These are phyloP conservation scores for Litchi chinensis DNA, from an alignment of 345 rosid genomes.

Conservation along the genomic window DNA sequence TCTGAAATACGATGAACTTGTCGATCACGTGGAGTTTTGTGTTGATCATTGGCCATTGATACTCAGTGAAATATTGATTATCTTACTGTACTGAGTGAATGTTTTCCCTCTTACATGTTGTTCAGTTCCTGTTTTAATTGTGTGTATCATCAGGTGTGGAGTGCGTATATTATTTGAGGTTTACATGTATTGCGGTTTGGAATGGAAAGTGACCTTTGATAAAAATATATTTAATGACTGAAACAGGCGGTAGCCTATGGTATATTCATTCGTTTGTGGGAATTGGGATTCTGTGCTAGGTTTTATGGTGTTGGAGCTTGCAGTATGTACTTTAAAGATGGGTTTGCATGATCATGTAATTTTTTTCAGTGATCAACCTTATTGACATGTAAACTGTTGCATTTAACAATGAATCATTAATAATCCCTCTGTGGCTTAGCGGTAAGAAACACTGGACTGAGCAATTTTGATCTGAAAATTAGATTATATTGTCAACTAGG, in stretches of 20 bases:
- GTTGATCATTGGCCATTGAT: neutral
- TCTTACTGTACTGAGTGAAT: neutral
- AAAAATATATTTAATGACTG: neutral
- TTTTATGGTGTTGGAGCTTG: neutral
- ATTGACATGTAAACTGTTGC: neutral
- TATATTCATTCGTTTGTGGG: neutral
- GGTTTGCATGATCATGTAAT: neutral
- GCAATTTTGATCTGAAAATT: conserved; percentile 2
- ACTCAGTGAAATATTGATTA: neutral
- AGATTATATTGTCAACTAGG: neutral
- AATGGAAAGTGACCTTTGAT: neutral
- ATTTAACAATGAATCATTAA: neutral
- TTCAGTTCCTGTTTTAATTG: conserved; percentile 2
- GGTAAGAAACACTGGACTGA: neutral
- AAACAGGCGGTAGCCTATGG: neutral
- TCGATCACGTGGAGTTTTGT: neutral
- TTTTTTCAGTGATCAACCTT: neutral
- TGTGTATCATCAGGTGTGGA: neutral
- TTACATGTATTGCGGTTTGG: neutral
- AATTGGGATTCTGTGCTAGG: neutral
- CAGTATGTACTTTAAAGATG: neutral
- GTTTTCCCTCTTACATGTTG: neutral
- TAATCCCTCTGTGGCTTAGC: neutral
- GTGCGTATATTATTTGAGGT: neutral
- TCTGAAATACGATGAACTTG: neutral